Evolutionary conservation across 2,329 filamentous ascomycete genomes (phyloP), one percentile per base, ranked within the genome.

Genomic region (Neofusicoccum kwambonambiense): DNA sequence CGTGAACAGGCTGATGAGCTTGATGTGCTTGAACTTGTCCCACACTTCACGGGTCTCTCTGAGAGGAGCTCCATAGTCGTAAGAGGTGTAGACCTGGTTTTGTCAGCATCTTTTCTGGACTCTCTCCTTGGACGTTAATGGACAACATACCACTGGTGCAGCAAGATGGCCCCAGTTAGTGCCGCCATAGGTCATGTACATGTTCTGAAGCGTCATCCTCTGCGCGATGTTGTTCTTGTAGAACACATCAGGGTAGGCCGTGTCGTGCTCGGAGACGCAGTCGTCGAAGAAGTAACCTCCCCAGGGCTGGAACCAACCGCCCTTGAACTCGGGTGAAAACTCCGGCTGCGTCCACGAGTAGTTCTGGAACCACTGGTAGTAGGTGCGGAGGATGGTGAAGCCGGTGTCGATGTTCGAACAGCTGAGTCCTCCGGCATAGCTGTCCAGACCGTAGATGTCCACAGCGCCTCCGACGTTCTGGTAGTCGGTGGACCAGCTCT

Each of bases 181-280:
- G 2, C 87, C 87, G 3, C 87, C 87, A 61, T 83, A 89, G 60
- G 87, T 75, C 86, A 89, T 89, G 71, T 89, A 89, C 1, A 89
- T 73, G 35, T 82, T 87, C 63, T 88, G 81, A 0, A 84, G 85
- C 0, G 85, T 86, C 3, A 88, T 81, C 0, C 84, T 79, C 69
- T 89, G 84, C 31, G 81, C 84, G 31, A 89, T 83, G 62, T 88
- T 82, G 70, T 88, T 83, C 11, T 86, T 80, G 72, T 89, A 89
- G 75, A 87, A 89, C 3, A 89, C 72, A 64, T 89, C 88, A 1
- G 84, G 86, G 68, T 87, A 89, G 52, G 87, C 83, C 0, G 83
- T 79, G 1, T 84, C 84, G 17, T 84, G 86, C 49, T 86, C 82
- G 1, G 75, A 75, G 0, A 81, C 78, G 50, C 85, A 87, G 3